A percentile compares a stretch with the other conserved stretches of the same genome.
phyloP scores from a whole-genome alignment of 441 rosid genomes.

The Omphalea diandra region DNA sequence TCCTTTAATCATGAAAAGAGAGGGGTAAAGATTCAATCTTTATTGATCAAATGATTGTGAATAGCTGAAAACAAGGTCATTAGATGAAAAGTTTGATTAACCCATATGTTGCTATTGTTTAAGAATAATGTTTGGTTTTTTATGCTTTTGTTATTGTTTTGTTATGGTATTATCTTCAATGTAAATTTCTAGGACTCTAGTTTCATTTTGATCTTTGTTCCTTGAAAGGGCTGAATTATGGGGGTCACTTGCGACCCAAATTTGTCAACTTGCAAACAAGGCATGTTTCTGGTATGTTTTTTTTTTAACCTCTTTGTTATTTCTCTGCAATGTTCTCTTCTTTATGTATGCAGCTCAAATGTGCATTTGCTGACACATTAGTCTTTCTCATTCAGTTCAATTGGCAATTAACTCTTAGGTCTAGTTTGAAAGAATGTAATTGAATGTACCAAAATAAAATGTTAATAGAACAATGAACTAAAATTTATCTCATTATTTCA shows the following conservation, averaged over 20 bases:
- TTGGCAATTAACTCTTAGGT: too few species aligned
- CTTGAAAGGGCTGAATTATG: constrained; percentile 36
- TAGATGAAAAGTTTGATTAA: neutral
- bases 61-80: neutral
- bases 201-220: neutral
- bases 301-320: neutral
- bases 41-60: neutral
- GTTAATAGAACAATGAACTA: too few species aligned
- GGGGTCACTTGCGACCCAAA: constrained; percentile 34
- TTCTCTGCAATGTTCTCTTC: neutral
- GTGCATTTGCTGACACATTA: neutral
- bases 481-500: too few species aligned
- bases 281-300: constrained; percentile 36
- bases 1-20: neutral
- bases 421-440: too few species aligned
- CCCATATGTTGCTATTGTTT: neutral
- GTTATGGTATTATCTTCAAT: neutral
- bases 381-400: too few species aligned
- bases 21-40: neutral
- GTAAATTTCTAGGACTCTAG: neutral
- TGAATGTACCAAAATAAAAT: too few species aligned
- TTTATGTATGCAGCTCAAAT: neutral
- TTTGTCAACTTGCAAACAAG: constrained; percentile 26
- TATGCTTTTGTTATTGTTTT: neutral
- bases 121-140: neutral